Base-by-base conservation (phyloP, 106 monocot genomes). In the Dioscorea alata region DNA sequence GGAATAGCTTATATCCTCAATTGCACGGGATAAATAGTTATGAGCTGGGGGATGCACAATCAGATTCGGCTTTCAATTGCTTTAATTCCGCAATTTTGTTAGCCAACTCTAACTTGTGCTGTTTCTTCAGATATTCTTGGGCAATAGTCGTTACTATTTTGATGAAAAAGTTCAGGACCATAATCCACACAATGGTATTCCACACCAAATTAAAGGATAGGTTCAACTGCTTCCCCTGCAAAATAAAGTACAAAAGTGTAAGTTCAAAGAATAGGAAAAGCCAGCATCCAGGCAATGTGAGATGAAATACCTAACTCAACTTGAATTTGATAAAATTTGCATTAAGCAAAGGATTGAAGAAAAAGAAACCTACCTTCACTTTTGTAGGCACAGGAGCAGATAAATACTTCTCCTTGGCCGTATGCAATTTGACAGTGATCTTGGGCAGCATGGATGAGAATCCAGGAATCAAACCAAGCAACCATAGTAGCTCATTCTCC, bases 81-180 rank as follows among this genome's bases (percentile, higher is more conserved):
- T 24, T 68, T 48, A 52, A 59, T 61, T 60, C 60, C 28, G 74
- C 73, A 28, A 59, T 8, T 63, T 67, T 72, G 57, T 67, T 76
- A 22, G 64, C 63, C 32, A 86, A 21, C 65, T 94, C 86, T 67
- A 82, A 28, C 12, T 94, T 86, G 19, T 92, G 96, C 63, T 83
- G 79, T 60, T 73, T 78, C 66, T 70, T 86, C 51, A 92, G 82
- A 51, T 89, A 80, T 32, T 66, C 71, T 61, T 89, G 91, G 23
- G 96, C 96, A 12, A 92, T 92, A 49, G 86, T 71, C 18, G 79
- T 82, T 22, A 96, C 75, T 59, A 96, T 96, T 60, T 89, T 91
- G 7, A 59, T 66, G 31, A 86, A 84, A 75, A 84, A 92, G 82
- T 92, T 88, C 19, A 96, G 25, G 4, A 96, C 66, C 89, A 92